Conservation (phyloP, 148 eudicot genomes). For the Heliosperma pusillum region DNA sequence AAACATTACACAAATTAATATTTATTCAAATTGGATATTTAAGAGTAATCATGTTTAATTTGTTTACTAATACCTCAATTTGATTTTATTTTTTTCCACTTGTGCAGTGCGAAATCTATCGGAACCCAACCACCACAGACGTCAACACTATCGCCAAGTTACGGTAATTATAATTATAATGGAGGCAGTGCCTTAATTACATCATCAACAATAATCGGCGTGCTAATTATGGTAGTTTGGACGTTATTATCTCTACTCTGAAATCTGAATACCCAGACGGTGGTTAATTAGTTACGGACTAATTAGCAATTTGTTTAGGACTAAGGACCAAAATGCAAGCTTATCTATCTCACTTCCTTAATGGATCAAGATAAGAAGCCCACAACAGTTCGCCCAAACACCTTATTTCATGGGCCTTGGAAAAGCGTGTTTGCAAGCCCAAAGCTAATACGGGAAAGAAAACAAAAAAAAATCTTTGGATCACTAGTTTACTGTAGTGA, state of each 20-base stretch:
- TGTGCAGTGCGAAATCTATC: constrained; percentile 23
- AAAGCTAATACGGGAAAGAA: not conserved
- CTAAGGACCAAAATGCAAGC: too few species aligned
- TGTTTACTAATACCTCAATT: too few species aligned
- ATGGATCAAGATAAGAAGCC: too few species aligned
- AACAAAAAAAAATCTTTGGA: not conserved
- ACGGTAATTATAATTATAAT: not conserved
- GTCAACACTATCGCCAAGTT: constrained; percentile 6
- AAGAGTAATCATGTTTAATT: too few species aligned
- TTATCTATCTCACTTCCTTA: too few species aligned
- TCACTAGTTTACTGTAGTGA: not conserved
- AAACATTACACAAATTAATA: too few species aligned
- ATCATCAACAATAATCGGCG: constrained; percentile 3
- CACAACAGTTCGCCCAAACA: not conserved
- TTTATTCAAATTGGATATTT: too few species aligned
- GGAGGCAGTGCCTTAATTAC: not conserved
- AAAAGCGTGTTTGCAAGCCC: not conserved
- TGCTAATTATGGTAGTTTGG: constrained; percentile 17
- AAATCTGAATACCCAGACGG: not conserved
- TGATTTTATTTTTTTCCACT: too few species aligned
- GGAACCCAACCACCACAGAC: constrained; percentile 24
- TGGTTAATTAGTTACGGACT: not conserved
- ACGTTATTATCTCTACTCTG: constrained; percentile 13
- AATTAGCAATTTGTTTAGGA: not conserved
- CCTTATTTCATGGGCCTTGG: not conserved